Percentiles rank a stretch among this genome's conserved stretches.
Evolutionary conservation across 2,329 filamentous ascomycete species (phyloP).

Genomic region (Xylaria arbuscula): DNA sequence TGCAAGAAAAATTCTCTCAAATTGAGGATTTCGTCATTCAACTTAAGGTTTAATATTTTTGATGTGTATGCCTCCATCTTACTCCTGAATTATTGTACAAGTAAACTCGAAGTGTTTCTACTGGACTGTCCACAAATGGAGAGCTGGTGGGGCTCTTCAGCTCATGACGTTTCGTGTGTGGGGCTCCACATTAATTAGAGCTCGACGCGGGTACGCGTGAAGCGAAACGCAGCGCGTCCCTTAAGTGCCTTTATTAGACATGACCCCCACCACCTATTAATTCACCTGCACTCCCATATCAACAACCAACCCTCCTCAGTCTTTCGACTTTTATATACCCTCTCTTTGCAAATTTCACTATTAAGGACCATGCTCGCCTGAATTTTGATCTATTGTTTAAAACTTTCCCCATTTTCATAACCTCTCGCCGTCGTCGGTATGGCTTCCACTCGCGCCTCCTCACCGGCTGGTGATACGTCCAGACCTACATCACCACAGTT

Average conservation of each 20-base stretch:
- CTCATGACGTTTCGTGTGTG: slow-evolving; percentile 29
- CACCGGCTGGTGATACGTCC: slow-evolving; percentile 56
- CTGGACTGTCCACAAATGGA: background rate
- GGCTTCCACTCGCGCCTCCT: slow-evolving; percentile 61
- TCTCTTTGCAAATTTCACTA: background rate
- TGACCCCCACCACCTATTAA: slow-evolving; percentile 3
- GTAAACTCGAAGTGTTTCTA: no score
- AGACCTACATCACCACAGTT: slow-evolving; percentile 58
- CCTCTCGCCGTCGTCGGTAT: slow-evolving; percentile 52
- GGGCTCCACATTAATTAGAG: slow-evolving; percentile 25
- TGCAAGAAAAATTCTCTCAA: background rate
- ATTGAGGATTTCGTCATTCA: no score
- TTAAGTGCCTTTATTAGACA: slow-evolving; percentile 27
- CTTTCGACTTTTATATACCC: slow-evolving; percentile 10
- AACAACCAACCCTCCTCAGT: slow-evolving; percentile 3
- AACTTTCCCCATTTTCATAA: slow-evolving; percentile 16
- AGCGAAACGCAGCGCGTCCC: slow-evolving; percentile 15
- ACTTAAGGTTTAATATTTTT: background rate
- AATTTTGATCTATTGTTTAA: slow-evolving; percentile 19
- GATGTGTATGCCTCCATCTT: background rate
- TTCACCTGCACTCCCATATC: slow-evolving; percentile 8
- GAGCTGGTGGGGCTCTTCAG: background rate
- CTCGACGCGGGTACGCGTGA: slow-evolving; percentile 38
- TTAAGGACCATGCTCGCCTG: slow-evolving; percentile 38
- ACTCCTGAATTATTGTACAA: background rate